Percentiles rank a stretch among this genome's conserved stretches.
Evolutionary conservation across 23 red algal species (phyloP).

Genomic region (Chondrus crispus): DNA sequence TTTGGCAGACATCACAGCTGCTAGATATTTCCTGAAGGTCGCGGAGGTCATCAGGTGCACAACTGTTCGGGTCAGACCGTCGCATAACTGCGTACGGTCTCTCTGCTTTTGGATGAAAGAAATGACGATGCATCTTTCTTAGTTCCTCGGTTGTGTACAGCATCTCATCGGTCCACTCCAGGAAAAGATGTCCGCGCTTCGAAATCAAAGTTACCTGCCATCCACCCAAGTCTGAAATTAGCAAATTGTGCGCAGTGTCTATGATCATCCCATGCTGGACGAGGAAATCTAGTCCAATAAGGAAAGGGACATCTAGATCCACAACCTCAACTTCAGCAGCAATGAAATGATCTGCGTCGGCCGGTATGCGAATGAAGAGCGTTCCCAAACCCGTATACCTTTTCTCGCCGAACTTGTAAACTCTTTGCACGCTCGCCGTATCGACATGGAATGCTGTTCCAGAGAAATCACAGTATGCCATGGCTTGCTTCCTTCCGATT

Average conservation of each 20-base stretch:
- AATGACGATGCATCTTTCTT: not conserved
- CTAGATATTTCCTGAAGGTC: not conserved
- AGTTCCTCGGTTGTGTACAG: not conserved
- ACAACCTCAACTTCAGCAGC: not conserved
- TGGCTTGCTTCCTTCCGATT: not conserved
- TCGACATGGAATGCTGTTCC: not conserved
- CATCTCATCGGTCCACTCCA: slow-evolving; percentile 22
- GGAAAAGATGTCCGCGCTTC: not conserved
- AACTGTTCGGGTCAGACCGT: not conserved
- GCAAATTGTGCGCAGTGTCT: no score
- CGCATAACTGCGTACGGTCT: not conserved
- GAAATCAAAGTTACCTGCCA: not conserved
- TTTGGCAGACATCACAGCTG: slow-evolving; percentile 18
- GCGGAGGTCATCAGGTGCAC: not conserved
- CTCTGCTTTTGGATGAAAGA: not conserved
- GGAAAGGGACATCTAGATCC: not conserved
- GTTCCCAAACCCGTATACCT: no score
- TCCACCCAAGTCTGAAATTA: no score
- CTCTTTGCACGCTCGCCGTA: not conserved
- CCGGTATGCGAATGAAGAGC: slow-evolving; percentile 14
- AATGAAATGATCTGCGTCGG: not conserved
- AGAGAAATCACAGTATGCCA: not conserved
- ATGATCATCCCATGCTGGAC: no score
- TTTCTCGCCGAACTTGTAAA: not conserved
- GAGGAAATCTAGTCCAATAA: not conserved